Evolutionary conservation across 805 yeast species (phyloP).

Genomic region (Candida gorgasii): DNA sequence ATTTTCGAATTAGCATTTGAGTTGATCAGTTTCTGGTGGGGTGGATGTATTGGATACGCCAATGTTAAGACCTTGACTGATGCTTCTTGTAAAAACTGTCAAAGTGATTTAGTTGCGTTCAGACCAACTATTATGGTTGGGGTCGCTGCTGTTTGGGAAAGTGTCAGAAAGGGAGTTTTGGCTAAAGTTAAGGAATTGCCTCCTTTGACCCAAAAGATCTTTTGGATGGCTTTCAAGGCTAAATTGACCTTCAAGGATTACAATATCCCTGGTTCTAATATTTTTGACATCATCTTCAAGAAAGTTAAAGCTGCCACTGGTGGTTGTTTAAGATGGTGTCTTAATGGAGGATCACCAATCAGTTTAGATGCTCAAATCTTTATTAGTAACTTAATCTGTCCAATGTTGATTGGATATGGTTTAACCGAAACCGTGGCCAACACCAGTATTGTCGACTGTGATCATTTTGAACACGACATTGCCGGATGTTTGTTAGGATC

Average conservation of each 20-base stretch:
- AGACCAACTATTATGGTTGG: constrained; percentile 96
- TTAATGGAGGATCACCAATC: constrained; percentile 94
- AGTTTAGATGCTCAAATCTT: constrained; percentile 81
- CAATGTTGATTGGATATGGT: constrained; percentile 94
- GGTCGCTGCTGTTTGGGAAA: constrained; percentile 98
- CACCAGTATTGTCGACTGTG: constrained; percentile 66
- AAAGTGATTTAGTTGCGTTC: constrained; percentile 84
- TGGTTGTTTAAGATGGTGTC: constrained; percentile 68
- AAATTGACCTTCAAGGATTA: constrained; percentile 63
- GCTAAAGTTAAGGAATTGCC: constrained; percentile 72
- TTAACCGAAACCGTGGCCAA: constrained; percentile 95
- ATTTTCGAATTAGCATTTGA: constrained; percentile 93
- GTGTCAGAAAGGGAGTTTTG: constrained; percentile 87
- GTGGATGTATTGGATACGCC: constrained; percentile 86
- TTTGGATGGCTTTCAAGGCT: constrained; percentile 85
- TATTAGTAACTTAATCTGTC: constrained; percentile 71
- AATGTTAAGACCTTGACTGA: constrained; percentile 88
- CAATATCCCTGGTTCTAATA: constrained; percentile 71
- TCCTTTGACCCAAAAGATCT: constrained; percentile 67
- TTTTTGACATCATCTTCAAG: constrained; percentile 81
- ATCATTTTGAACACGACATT: constrained; percentile 66
- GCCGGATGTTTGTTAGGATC: constrained; percentile 85
- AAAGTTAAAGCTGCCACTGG: constrained; percentile 94
- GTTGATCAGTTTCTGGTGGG: constrained; percentile 81
- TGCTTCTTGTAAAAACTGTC: constrained; percentile 76